These are phyloP conservation scores for Conringia planisiliqua DNA, from an alignment of 345 rosid genomes.

Conservation along the genomic window DNA sequence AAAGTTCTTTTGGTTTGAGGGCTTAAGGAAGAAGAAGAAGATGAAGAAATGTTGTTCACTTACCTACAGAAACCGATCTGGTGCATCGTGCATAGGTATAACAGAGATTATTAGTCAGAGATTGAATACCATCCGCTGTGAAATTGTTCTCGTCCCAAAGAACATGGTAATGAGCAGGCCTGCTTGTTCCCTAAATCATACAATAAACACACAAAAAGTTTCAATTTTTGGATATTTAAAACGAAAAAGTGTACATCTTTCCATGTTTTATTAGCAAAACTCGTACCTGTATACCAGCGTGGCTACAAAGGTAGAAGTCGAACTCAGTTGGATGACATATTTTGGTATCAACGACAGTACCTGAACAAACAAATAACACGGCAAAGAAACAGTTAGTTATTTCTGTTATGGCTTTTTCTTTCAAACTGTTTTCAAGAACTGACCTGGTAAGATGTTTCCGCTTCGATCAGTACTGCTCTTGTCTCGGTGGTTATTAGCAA, in stretches of 20 bases:
- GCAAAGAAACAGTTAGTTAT: not conserved
- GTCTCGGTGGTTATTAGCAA: constrained; percentile 90
- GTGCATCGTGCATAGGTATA: constrained; percentile 99
- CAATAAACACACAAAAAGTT: not conserved
- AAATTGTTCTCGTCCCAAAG: constrained; percentile 99
- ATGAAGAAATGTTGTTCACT: not conserved
- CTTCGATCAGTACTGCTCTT: constrained; percentile 86
- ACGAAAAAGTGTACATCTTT: constrained; percentile 32
- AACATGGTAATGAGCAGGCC: constrained; percentile 99
- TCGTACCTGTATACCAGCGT: constrained; percentile 94
- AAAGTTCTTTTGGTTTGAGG: not conserved
- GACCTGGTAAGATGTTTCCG: constrained; percentile 94
- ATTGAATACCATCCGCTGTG: constrained; percentile 95
- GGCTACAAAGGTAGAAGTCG: constrained; percentile 97
- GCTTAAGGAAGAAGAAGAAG: not conserved
- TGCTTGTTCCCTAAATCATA: constrained; percentile 77
- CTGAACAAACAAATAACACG: constrained; percentile 32
- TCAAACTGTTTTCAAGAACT: not conserved
- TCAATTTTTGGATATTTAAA: not conserved
- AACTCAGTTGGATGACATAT: constrained; percentile 98
- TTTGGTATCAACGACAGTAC: constrained; percentile 90
- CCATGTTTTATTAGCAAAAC: constrained; percentile 27
- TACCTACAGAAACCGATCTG: constrained; percentile 91
- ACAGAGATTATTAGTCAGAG: constrained; percentile 92
- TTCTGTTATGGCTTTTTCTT: not conserved